A percentile compares a stretch with the other conserved stretches of the same genome.
Evolutionary conservation across 2,329 filamentous ascomycete species (phyloP).

Genomic region (Microdochium paspali): DNA sequence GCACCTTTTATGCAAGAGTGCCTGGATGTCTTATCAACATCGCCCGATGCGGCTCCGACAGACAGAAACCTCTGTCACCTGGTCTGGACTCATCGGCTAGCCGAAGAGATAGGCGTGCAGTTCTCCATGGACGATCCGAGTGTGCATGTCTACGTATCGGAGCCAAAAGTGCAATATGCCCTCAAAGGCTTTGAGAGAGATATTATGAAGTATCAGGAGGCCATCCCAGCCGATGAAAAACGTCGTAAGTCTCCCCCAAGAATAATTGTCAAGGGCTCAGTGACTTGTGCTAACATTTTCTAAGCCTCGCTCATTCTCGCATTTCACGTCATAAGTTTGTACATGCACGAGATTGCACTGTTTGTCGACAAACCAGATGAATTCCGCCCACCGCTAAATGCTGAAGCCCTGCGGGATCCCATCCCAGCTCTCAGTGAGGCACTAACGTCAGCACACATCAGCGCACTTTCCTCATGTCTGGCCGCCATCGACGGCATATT

Average conservation of each 20-base stretch:
- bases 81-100: slow-evolving; percentile 50
- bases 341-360: slow-evolving; percentile 68
- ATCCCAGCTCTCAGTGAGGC: slow-evolving; percentile 26
- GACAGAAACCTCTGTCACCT: slow-evolving; percentile 50
- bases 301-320: slow-evolving; percentile 53
- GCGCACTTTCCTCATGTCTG: slow-evolving; percentile 58
- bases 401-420: slow-evolving; percentile 32
- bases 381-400: slow-evolving; percentile 35
- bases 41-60: slow-evolving; percentile 43
- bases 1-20: slow-evolving; percentile 52
- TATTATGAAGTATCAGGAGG: slow-evolving; percentile 47
- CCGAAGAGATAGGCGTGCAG: slow-evolving; percentile 58
- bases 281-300: background rate
- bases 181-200: slow-evolving; percentile 57
- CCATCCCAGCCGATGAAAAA: slow-evolving; percentile 42
- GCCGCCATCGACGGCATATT: slow-evolving; percentile 58
- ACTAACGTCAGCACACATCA: slow-evolving; percentile 51
- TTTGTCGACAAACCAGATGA: slow-evolving; percentile 53
- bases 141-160: slow-evolving; percentile 43
- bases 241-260: slow-evolving; percentile 37
- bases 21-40: slow-evolving; percentile 42
- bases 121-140: slow-evolving; percentile 58
- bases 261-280: slow-evolving; percentile 7
- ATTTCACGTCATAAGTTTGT: slow-evolving; percentile 58
- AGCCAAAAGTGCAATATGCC: slow-evolving; percentile 54